A percentile compares a stretch with the other conserved stretches of the same genome.
Conservation (phyloP, 345 rosid genomes). For the Conringia planisiliqua region DNA sequence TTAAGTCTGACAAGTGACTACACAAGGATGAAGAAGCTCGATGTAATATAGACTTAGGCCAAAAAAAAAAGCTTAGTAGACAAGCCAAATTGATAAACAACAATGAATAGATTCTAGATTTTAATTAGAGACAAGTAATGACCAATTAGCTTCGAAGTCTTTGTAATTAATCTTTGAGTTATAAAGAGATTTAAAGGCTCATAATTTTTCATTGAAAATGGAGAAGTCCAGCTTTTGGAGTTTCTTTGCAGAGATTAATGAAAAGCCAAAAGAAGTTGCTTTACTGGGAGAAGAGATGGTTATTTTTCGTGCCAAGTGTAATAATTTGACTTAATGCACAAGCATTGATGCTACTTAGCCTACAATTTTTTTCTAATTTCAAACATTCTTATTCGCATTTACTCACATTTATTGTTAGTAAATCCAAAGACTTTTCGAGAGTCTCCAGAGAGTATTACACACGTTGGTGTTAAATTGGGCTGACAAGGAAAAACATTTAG, state of each 20-base stretch:
- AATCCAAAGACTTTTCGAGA: neutral
- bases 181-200: slow-evolving; percentile 2
- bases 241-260: slow-evolving; percentile 7
- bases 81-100: slow-evolving; percentile 13
- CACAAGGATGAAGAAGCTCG: slow-evolving; percentile 17
- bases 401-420: neutral
- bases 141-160: slow-evolving; percentile 19
- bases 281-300: slow-evolving; percentile 17
- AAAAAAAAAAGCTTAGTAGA: neutral
- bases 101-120: neutral
- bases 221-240: slow-evolving; percentile 29
- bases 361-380: neutral
- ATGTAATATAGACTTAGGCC: slow-evolving; percentile 13
- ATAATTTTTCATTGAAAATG: slow-evolving; percentile 25
- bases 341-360: slow-evolving; percentile 22
- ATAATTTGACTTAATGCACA: slow-evolving; percentile 33
- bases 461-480: neutral
- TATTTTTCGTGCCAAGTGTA: slow-evolving; percentile 34
- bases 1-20: slow-evolving; percentile 13
- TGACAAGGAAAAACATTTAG: neutral
- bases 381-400: slow-evolving; percentile 33
- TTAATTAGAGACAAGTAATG: neutral
- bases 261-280: slow-evolving; percentile 12
- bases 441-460: neutral
- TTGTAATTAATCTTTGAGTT: slow-evolving; percentile 12